Conservation (phyloP, 768 basidiomycete species). For the Calvatia gigantea region DNA sequence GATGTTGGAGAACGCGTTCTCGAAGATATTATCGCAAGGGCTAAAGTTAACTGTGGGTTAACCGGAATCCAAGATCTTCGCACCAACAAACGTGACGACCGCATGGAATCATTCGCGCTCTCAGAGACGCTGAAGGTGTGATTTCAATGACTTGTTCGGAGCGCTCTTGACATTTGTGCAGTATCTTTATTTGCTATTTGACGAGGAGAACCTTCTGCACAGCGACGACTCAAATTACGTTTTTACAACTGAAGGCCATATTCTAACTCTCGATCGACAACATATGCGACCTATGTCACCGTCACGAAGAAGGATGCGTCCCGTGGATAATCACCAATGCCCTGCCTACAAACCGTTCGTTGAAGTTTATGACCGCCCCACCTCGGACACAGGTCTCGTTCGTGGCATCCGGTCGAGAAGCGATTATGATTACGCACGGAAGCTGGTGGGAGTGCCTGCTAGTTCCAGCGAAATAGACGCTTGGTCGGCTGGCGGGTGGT, state of each 20-base stretch:
- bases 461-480: conserved; percentile 45
- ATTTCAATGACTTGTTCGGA: background rate
- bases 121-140: conserved; percentile 88
- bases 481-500: conserved; percentile 76
- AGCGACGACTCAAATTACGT: conserved; percentile 82
- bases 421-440: conserved; percentile 80
- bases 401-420: conserved; percentile 68
- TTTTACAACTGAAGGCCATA: conserved; percentile 94
- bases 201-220: conserved; percentile 76
- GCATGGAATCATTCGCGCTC: conserved; percentile 97
- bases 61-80: conserved; percentile 78
- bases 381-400: conserved; percentile 43
- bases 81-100: conserved; percentile 76
- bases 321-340: conserved; percentile 69
- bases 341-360: conserved; percentile 57
- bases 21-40: conserved; percentile 65
- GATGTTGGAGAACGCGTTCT: conserved; percentile 86
- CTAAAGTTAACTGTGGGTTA: conserved; percentile 85
- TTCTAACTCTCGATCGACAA: conserved; percentile 60
- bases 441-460: conserved; percentile 54
- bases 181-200: conserved; percentile 93
- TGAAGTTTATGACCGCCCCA: conserved; percentile 27
- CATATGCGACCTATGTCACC: conserved; percentile 56
- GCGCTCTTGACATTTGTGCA: conserved; percentile 24
- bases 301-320: conserved; percentile 56